phyloP scores from a whole-genome alignment of 768 basidiomycete genomes.

The Suillus plorans region DNA sequence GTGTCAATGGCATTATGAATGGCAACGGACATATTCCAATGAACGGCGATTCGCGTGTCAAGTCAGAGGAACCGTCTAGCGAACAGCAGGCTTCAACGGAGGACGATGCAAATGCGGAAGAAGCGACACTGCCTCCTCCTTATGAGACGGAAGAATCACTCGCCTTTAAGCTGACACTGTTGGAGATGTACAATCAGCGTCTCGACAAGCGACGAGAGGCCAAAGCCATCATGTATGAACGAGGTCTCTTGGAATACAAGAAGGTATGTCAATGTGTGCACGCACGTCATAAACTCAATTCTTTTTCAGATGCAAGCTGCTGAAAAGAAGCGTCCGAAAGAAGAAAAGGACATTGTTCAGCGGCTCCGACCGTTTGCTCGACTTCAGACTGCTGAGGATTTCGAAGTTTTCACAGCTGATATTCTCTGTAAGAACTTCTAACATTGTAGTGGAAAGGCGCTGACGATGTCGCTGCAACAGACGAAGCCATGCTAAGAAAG shows the following conservation, averaged over 20 bases:
- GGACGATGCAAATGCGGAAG: constrained; percentile 60
- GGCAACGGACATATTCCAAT: constrained; percentile 37
- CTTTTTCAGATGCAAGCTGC: constrained; percentile 74
- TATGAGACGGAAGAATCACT: constrained; percentile 84
- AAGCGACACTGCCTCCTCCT: constrained; percentile 69
- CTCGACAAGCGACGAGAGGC: constrained; percentile 81
- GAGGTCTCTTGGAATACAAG: constrained; percentile 90
- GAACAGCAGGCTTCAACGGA: constrained; percentile 39
- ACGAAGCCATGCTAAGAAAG: constrained; percentile 85
- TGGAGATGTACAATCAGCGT: constrained; percentile 90
- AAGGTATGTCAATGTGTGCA: constrained; percentile 58
- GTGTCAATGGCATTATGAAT: constrained; percentile 31
- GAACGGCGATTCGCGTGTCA: constrained; percentile 36
- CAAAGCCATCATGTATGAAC: constrained; percentile 89
- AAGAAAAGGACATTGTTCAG: constrained; percentile 88
- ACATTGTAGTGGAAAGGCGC: neutral
- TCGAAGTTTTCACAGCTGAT: constrained; percentile 84
- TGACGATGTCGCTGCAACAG: constrained; percentile 38
- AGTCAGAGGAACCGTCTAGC: constrained; percentile 49
- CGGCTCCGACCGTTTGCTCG: constrained; percentile 89
- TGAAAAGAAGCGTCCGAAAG: constrained; percentile 88
- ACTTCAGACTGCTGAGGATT: constrained; percentile 89
- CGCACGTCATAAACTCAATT: constrained; percentile 10
- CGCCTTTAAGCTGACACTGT: constrained; percentile 80
- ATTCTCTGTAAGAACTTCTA: constrained; percentile 72